Conservation (phyloP, 345 rosid genomes). For the Gossypium australe region DNA sequence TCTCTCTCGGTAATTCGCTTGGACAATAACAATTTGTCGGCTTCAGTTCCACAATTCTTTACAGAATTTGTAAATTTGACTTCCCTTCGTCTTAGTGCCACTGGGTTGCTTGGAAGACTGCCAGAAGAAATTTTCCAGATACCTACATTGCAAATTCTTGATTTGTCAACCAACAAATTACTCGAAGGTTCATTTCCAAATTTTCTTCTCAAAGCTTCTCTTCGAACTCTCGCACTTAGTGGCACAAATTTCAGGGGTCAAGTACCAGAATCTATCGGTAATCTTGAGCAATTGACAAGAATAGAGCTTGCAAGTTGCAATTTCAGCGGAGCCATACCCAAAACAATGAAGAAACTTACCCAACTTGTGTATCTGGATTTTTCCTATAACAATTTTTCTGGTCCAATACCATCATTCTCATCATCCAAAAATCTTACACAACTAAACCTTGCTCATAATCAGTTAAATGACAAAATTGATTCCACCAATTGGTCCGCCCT, state of each 20-base stretch:
- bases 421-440: slow-evolving; percentile 16
- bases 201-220: no score
- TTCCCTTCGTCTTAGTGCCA: not conserved
- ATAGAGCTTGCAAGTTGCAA: not conserved
- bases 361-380: slow-evolving; percentile 26
- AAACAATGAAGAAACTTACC: slow-evolving; percentile 11
- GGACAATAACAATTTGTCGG: no score
- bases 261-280: no score
- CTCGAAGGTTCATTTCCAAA: no score
- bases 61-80: slow-evolving; percentile 10
- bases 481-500: slow-evolving; percentile 22
- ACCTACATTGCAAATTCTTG: no score
- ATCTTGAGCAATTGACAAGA: no score
- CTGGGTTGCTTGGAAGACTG: not conserved
- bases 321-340: slow-evolving; percentile 18
- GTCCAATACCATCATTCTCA: not conserved
- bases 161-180: no score
- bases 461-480: slow-evolving; percentile 22
- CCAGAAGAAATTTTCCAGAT: no score
- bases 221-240: no score
- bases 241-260: no score
- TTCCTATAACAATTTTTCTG: slow-evolving; percentile 7
- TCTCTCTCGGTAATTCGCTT: no score
- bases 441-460: slow-evolving; percentile 31
- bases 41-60: no score